phyloP scores from a whole-genome alignment of 1,284 basidiomycete genomes.

The Pterulicium gracile region DNA sequence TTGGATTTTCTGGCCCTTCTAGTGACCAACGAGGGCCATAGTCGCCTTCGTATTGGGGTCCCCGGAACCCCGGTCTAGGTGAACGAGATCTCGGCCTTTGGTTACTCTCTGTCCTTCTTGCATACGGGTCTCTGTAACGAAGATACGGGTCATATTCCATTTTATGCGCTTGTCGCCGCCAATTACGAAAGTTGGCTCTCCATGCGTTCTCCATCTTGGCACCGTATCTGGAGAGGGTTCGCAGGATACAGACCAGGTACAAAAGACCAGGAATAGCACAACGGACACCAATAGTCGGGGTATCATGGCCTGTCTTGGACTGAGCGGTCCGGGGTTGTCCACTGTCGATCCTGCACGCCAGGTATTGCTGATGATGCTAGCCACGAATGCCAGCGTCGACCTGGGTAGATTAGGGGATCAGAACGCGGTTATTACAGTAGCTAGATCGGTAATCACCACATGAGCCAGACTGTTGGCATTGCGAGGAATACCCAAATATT shows the following conservation, averaged over 20 bases:
- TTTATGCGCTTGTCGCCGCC: neutral
- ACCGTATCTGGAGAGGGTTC: slow-evolving; percentile 37
- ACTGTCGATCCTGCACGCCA: slow-evolving; percentile 36
- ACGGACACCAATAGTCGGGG: slow-evolving; percentile 33
- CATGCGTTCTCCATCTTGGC: slow-evolving; percentile 10
- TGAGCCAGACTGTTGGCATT: slow-evolving; percentile 43
- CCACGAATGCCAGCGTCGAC: slow-evolving; percentile 41
- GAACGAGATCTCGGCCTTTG: no score
- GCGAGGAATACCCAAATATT: slow-evolving; percentile 54
- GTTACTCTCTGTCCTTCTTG: no score
- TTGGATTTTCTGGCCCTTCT: no score
- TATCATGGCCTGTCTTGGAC: slow-evolving; percentile 21
- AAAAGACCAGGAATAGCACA: slow-evolving; percentile 37
- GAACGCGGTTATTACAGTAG: neutral
- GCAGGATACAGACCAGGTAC: slow-evolving; percentile 35
- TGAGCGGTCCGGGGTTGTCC: slow-evolving; percentile 13
- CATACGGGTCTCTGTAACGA: no score
- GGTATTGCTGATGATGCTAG: slow-evolving; percentile 39
- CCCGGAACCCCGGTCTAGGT: no score
- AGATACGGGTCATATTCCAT: no score
- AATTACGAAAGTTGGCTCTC: neutral
- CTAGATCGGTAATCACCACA: slow-evolving; percentile 32
- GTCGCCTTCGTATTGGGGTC: no score
- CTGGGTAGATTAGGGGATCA: slow-evolving; percentile 11
- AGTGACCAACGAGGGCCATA: no score